A percentile compares a stretch with the other conserved stretches of the same genome.
phyloP scores from a whole-genome alignment of 305 asterid species.

The Lippia alba region DNA sequence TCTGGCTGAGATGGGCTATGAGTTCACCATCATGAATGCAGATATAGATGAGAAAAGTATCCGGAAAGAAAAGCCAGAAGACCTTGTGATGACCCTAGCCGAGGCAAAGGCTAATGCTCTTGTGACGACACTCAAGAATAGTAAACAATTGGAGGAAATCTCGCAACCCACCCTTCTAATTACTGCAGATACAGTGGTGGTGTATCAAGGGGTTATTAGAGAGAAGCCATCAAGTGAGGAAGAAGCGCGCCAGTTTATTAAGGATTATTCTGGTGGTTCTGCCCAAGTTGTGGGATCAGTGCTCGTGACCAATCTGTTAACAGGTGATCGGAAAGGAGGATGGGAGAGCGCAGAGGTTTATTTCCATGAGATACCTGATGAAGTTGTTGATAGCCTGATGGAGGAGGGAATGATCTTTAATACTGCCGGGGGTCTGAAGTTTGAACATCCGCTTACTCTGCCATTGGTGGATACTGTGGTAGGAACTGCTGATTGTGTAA shows the following conservation, averaged over 20 bases:
- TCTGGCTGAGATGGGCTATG: constrained; percentile 80
- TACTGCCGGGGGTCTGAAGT: constrained; percentile 94
- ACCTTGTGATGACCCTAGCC: constrained; percentile 79
- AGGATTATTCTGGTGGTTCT: constrained; percentile 83
- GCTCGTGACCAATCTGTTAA: constrained; percentile 65
- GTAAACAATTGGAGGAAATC: constrained; percentile 42
- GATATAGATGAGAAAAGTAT: constrained; percentile 85
- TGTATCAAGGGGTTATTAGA: too few species aligned
- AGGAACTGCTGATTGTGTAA: constrained; percentile 81
- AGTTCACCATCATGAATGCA: constrained; percentile 68
- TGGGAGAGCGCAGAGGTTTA: constrained; percentile 93
- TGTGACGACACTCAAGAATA: constrained; percentile 48
- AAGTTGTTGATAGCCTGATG: constrained; percentile 71
- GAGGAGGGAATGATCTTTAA: constrained; percentile 75
- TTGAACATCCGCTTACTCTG: constrained; percentile 82
- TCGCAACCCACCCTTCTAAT: constrained; percentile 62
- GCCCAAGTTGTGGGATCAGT: constrained; percentile 84
- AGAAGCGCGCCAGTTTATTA: neutral
- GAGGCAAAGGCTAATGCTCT: constrained; percentile 95
- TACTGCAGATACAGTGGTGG: constrained; percentile 77
- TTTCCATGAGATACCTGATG: constrained; percentile 85
- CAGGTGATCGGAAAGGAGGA: constrained; percentile 75
- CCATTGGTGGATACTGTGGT: constrained; percentile 83
- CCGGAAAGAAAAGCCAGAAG: constrained; percentile 78
- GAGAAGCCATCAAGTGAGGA: too few species aligned